These are phyloP conservation scores for Paramecium biaurelia DNA, from an alignment of 73 alveolate genomes.

Conservation along the genomic window DNA sequence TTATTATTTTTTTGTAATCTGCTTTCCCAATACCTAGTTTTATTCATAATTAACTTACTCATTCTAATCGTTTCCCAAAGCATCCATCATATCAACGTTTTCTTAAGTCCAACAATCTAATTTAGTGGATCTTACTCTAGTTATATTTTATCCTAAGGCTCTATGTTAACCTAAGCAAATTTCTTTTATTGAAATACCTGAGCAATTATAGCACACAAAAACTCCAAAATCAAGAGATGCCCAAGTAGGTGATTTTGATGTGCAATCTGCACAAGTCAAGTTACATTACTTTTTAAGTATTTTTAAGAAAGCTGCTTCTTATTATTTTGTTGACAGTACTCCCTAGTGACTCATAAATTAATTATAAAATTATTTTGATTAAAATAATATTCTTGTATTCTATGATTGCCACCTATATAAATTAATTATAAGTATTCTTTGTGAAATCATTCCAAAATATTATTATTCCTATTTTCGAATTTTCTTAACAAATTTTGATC, in stretches of 20 bases:
- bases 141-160: neutral
- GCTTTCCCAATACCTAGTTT: constrained; percentile 14
- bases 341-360: constrained; percentile 37
- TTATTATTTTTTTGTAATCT: neutral
- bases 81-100: constrained; percentile 30
- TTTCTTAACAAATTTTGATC: too few relatives aligned
- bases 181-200: neutral
- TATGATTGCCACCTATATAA: neutral
- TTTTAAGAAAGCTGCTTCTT: constrained; percentile 9
- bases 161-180: neutral
- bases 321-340: neutral
- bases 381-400: neutral
- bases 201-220: constrained; percentile 82
- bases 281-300: constrained; percentile 72
- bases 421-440: neutral
- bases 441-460: neutral
- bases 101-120: constrained; percentile 43
- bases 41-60: neutral
- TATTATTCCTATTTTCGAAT: too few relatives aligned
- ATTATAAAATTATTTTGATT: neutral
- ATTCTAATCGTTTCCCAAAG: constrained; percentile 27
- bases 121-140: constrained; percentile 18
- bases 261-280: constrained; percentile 80
- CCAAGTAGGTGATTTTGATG: constrained; percentile 79
- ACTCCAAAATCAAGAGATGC: constrained; percentile 85